Evolutionary conservation across 306 rosid species (phyloP).

Genomic region (Parietaria judaica): DNA sequence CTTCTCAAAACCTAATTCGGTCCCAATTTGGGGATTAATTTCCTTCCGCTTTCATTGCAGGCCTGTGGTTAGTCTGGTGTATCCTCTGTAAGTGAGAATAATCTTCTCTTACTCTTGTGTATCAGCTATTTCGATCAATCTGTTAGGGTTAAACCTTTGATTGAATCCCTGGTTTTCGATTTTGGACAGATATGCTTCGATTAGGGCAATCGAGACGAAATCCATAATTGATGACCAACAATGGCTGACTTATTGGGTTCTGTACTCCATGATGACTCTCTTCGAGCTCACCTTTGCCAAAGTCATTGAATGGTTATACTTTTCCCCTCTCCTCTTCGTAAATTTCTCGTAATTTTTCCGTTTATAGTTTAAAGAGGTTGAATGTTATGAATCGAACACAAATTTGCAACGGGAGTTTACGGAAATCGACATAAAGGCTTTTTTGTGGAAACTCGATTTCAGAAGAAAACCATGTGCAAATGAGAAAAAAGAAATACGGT

Average conservation of each 20-base stretch:
- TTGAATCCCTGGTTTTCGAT: neutral
- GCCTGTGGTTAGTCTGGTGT: constrained; percentile 89
- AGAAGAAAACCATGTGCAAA: no score
- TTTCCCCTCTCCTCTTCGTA: no score
- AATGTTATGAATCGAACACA: no score
- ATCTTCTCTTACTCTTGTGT: no score
- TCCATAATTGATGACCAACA: constrained; percentile 85
- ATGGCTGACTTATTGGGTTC: constrained; percentile 98
- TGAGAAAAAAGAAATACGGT: no score
- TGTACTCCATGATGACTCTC: constrained; percentile 84
- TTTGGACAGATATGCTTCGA: constrained; percentile 64
- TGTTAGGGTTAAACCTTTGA: no score
- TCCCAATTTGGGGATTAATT: constrained; percentile 10
- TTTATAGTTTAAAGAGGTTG: neutral
- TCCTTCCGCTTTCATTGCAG: constrained; percentile 40
- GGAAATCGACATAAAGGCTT: no score
- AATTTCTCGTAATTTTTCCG: neutral
- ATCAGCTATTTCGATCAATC: neutral
- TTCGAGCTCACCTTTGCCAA: constrained; percentile 85
- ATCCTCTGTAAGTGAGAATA: constrained; percentile 75
- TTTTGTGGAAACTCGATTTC: no score
- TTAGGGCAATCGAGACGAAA: constrained; percentile 86
- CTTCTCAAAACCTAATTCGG: neutral
- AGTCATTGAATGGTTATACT: constrained; percentile 66
- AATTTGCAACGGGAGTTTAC: no score